A percentile compares a stretch with the other conserved stretches of the same genome.
phyloP scores from a whole-genome alignment of 108 stramenopile genomes.

The Epipyxis sp. region DNA sequence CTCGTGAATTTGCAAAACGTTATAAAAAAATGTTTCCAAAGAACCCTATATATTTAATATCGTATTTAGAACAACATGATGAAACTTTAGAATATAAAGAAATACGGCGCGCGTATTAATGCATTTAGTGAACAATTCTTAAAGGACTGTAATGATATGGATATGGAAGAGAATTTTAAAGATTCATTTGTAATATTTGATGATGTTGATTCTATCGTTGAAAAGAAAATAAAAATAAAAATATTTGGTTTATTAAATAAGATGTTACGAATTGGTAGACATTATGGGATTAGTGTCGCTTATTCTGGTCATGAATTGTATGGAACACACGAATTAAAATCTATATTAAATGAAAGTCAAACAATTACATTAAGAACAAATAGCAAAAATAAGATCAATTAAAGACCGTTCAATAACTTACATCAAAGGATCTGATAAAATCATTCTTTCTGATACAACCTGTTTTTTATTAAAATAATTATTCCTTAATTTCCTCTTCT shows the following conservation, averaged over 20 bases:
- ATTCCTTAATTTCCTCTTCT: no score
- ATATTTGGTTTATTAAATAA: background rate
- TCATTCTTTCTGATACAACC: background rate
- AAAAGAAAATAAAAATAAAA: background rate
- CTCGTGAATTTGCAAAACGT: background rate
- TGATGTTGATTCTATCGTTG: background rate
- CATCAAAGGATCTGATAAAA: background rate
- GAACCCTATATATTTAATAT: background rate
- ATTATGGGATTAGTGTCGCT: background rate
- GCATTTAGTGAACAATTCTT: background rate
- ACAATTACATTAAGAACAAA: background rate
- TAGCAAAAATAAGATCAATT: background rate
- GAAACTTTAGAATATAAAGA: background rate
- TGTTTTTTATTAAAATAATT: no score
- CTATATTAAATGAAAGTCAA: background rate
- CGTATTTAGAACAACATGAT: background rate
- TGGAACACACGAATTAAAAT: background rate
- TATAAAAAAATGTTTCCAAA: slow-evolving; percentile 6
- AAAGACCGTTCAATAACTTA: background rate
- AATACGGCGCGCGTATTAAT: background rate
- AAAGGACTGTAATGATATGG: background rate
- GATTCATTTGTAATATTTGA: slow-evolving; percentile 2
- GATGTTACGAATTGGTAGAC: background rate
- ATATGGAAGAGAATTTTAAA: background rate
- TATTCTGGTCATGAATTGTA: background rate